phyloP scores from a whole-genome alignment of 2,329 filamentous ascomycete genomes.

The Rosellinia necatrix region DNA sequence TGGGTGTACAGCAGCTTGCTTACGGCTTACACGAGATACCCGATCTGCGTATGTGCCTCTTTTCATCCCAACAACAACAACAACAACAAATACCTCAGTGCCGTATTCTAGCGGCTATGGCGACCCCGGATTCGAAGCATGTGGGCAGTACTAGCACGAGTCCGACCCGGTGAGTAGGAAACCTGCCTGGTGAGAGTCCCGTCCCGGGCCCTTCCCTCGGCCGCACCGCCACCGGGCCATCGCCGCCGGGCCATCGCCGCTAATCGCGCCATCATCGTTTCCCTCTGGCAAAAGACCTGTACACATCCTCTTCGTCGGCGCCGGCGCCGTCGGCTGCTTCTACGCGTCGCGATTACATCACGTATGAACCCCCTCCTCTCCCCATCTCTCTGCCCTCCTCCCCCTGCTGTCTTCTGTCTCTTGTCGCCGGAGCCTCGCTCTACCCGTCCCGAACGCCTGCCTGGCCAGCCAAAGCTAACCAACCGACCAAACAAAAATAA shows the following conservation, averaged over 20 bases:
- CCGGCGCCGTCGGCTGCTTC: conserved; percentile 74
- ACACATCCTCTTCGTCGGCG: conserved; percentile 69
- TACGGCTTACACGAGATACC: too few species aligned
- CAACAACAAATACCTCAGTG: too few species aligned
- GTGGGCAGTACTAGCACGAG: background rate
- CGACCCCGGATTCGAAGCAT: background rate
- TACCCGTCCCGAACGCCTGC: too few species aligned
- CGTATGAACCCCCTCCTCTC: conserved; percentile 42
- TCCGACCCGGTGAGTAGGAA: conserved; percentile 7
- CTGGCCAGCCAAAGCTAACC: too few species aligned
- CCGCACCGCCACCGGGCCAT: background rate
- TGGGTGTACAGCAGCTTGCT: too few species aligned
- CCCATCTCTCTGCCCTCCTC: conserved; percentile 2
- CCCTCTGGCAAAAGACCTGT: conserved; percentile 42
- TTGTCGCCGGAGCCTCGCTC: too few species aligned
- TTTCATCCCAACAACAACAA: too few species aligned
- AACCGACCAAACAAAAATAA: too few species aligned
- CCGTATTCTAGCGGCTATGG: too few species aligned
- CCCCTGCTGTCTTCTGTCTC: too few species aligned
- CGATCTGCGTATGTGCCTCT: too few species aligned
- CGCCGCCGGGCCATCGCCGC: background rate
- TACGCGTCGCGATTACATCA: conserved; percentile 71
- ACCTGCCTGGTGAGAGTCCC: background rate
- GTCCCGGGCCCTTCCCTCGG: too few species aligned
- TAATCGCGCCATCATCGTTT: background rate